Percentiles rank a stretch among this genome's conserved stretches.
Conservation (phyloP, 1,284 basidiomycete species). For the Cerioporus squamosus region DNA sequence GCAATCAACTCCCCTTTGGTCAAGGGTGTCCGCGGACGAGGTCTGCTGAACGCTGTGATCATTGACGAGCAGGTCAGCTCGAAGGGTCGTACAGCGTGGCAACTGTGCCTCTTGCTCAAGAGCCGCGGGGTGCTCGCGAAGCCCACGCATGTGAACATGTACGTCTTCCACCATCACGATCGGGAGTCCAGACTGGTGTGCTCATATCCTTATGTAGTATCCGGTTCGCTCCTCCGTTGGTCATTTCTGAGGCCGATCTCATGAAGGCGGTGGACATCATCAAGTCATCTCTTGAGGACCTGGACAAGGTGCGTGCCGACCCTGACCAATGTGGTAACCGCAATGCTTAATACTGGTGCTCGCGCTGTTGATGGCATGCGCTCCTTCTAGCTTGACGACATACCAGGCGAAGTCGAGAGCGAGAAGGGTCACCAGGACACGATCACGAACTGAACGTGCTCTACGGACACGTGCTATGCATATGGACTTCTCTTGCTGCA, state of each 20-base stretch:
- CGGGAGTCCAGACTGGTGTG: background rate
- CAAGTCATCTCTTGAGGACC: slow-evolving; percentile 75
- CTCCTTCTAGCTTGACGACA: slow-evolving; percentile 59
- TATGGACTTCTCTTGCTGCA: background rate
- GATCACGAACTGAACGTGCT: slow-evolving; percentile 32
- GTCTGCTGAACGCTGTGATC: slow-evolving; percentile 93
- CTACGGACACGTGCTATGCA: no score
- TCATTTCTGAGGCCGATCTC: slow-evolving; percentile 88
- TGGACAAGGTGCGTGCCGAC: slow-evolving; percentile 72
- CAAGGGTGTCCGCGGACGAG: slow-evolving; percentile 80
- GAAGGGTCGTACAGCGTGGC: slow-evolving; percentile 90
- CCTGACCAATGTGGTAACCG: background rate
- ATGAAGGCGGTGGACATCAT: slow-evolving; percentile 80
- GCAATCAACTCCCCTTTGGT: slow-evolving; percentile 75
- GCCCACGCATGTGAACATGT: slow-evolving; percentile 96
- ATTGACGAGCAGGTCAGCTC: slow-evolving; percentile 84
- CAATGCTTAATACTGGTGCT: slow-evolving; percentile 8
- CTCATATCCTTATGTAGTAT: slow-evolving; percentile 56
- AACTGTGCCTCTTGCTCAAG: slow-evolving; percentile 94
- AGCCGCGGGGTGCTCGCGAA: slow-evolving; percentile 91
- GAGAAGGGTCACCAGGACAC: slow-evolving; percentile 58
- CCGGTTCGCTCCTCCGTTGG: slow-evolving; percentile 93
- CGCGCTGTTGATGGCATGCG: background rate
- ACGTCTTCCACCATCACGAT: slow-evolving; percentile 2
- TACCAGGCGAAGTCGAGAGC: slow-evolving; percentile 70